Conservation (phyloP, 805 yeast genomes). For the Danielia oregonensis region DNA sequence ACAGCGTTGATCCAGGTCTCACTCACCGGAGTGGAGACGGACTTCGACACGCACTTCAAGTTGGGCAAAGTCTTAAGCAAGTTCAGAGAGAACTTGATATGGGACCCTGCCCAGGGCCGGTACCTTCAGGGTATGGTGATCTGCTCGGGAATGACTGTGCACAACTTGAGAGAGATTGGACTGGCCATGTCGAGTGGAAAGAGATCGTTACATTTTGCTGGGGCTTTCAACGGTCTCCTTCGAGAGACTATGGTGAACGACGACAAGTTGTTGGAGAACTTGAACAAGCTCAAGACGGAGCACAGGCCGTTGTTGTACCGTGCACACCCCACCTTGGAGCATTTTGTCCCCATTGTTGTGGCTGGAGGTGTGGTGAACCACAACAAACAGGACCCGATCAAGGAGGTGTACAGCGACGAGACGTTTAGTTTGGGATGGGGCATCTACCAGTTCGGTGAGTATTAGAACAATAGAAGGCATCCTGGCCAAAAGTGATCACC, state of each 20-base stretch:
- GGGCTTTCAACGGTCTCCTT: constrained; percentile 48
- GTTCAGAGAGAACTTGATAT: constrained; percentile 43
- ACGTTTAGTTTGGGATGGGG: constrained; percentile 64
- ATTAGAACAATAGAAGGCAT: background rate
- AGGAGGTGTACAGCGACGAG: constrained; percentile 45
- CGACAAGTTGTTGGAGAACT: constrained; percentile 30
- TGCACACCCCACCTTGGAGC: constrained; percentile 79
- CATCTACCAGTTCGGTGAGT: constrained; percentile 47
- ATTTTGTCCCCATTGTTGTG: constrained; percentile 63
- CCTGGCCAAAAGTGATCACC: background rate
- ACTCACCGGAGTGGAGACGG: constrained; percentile 35
- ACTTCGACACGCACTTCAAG: constrained; percentile 42
- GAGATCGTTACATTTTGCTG: constrained; percentile 43
- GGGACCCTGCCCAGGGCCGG: constrained; percentile 22
- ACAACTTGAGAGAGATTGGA: constrained; percentile 59
- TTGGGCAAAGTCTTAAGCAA: constrained; percentile 54
- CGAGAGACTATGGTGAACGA: constrained; percentile 33
- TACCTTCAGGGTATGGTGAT: constrained; percentile 43
- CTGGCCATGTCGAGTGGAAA: constrained; percentile 13
- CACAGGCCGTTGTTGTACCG: constrained; percentile 32
- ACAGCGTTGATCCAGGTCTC: constrained; percentile 51
- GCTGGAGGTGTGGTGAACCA: constrained; percentile 53
- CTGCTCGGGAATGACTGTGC: constrained; percentile 78
- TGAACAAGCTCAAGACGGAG: constrained; percentile 32
- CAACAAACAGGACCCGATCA: constrained; percentile 22